Conservation (phyloP, 2,329 filamentous ascomycete genomes). For the Aspergillus phoenicis region DNA sequence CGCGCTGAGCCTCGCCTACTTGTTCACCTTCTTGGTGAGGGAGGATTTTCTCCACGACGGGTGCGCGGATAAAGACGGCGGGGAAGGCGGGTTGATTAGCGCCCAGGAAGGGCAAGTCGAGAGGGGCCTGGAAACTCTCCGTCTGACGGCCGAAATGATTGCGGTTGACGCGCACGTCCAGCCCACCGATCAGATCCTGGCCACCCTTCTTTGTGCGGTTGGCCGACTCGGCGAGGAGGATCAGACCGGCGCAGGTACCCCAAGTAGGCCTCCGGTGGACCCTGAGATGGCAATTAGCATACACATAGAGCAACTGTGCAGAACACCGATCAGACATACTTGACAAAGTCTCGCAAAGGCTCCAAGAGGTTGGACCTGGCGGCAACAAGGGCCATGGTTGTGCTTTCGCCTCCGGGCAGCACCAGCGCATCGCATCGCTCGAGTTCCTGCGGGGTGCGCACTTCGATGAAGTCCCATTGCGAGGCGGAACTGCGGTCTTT, state of each 20-base stretch:
- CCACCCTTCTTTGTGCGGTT: conserved; percentile 88
- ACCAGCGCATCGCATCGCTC: conserved; percentile 77
- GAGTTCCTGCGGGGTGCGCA: conserved; percentile 74
- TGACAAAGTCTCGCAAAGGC: conserved; percentile 85
- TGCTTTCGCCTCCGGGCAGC: conserved; percentile 93
- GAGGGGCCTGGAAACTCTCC: conserved; percentile 80
- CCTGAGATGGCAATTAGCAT: conserved; percentile 48
- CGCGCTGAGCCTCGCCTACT: conserved; percentile 48
- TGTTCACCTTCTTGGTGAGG: conserved; percentile 55
- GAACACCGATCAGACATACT: conserved; percentile 57
- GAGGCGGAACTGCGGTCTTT: conserved; percentile 22
- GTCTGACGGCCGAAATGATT: conserved; percentile 95
- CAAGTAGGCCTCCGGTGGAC: conserved; percentile 78
- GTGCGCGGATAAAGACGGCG: conserved; percentile 90
- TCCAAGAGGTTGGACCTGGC: conserved; percentile 78
- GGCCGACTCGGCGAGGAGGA: conserved; percentile 83
- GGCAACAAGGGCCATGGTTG: conserved; percentile 86
- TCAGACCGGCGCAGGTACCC: conserved; percentile 95
- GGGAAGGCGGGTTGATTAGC: conserved; percentile 60
- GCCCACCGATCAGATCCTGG: conserved; percentile 88
- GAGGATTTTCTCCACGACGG: conserved; percentile 84
- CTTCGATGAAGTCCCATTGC: conserved; percentile 70
- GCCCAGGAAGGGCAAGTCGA: conserved; percentile 71
- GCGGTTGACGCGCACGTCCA: conserved; percentile 85
- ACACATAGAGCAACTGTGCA: no score